Conservation (phyloP, 2,329 filamentous ascomycete genomes). For the Apiospora hydei region DNA sequence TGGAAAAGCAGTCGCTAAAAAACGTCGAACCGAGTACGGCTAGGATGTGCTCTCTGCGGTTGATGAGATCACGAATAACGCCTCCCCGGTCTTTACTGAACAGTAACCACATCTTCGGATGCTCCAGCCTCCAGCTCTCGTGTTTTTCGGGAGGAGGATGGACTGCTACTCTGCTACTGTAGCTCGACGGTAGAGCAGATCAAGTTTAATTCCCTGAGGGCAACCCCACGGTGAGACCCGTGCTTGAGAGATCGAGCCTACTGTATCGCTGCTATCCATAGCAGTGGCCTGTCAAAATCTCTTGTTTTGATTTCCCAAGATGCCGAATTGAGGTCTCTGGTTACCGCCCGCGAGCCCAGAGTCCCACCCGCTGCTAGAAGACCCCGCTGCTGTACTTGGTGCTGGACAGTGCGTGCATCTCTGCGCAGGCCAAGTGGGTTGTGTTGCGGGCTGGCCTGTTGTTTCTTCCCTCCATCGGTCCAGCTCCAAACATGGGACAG, state of each 20-base stretch:
- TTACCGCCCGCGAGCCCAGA: constrained; percentile 10
- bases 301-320: constrained; percentile 16
- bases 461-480: constrained; percentile 20
- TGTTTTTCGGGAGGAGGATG: not conserved
- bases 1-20: constrained; percentile 15
- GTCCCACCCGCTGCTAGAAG: constrained; percentile 4
- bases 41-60: not conserved
- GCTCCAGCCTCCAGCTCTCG: constrained; percentile 15
- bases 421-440: constrained; percentile 19
- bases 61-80: not conserved
- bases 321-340: constrained; percentile 20
- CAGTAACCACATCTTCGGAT: constrained; percentile 4
- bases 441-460: constrained; percentile 20
- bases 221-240: constrained; percentile 27
- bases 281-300: constrained; percentile 18
- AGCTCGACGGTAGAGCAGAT: not conserved
- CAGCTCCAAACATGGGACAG: constrained; percentile 20
- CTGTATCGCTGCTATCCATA: constrained; percentile 21
- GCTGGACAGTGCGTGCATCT: constrained; percentile 17
- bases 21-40: constrained; percentile 11
- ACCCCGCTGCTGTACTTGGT: constrained; percentile 14
- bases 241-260: constrained; percentile 23
- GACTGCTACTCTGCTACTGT: constrained; percentile 11
- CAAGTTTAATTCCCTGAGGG: constrained; percentile 1
- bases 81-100: constrained; percentile 19